Conservation (phyloP, 176 grass and related monocot species). For the Poa annua region DNA sequence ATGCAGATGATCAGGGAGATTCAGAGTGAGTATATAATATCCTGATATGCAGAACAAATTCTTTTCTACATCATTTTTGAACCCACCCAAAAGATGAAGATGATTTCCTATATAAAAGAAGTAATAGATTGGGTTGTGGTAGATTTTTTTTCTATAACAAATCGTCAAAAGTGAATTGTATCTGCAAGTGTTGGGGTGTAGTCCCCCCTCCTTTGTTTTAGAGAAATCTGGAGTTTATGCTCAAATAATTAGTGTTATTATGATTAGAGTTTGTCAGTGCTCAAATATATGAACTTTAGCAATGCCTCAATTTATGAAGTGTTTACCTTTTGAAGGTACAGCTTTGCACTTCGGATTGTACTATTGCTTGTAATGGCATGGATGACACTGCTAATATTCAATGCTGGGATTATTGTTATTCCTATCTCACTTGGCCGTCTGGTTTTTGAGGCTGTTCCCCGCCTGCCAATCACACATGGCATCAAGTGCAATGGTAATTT, state of each 20-base stretch:
- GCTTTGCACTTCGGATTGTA: constrained; percentile 91
- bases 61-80: neutral
- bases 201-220: constrained; percentile 6
- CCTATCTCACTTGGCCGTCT: constrained; percentile 89
- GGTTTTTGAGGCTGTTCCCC: constrained; percentile 86
- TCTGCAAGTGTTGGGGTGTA: neutral
- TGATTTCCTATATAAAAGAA: neutral
- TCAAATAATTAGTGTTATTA: neutral
- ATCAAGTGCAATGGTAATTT: constrained; percentile 97
- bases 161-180: neutral
- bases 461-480: constrained; percentile 88
- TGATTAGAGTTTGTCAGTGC: constrained; percentile 26
- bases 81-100: neutral
- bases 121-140: neutral
- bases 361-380: constrained; percentile 86
- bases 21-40: constrained; percentile 72
- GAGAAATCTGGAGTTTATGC: neutral
- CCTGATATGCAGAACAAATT: neutral
- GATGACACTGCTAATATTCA: constrained; percentile 94
- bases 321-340: constrained; percentile 63
- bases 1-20: constrained; percentile 80
- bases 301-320: neutral
- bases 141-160: neutral
- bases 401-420: constrained; percentile 90
- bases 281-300: constrained; percentile 12